Evolutionary conservation across 805 yeast species (phyloP), one percentile per base, ranked within the genome.

Genomic region (Teunomyces aglyptinius): DNA sequence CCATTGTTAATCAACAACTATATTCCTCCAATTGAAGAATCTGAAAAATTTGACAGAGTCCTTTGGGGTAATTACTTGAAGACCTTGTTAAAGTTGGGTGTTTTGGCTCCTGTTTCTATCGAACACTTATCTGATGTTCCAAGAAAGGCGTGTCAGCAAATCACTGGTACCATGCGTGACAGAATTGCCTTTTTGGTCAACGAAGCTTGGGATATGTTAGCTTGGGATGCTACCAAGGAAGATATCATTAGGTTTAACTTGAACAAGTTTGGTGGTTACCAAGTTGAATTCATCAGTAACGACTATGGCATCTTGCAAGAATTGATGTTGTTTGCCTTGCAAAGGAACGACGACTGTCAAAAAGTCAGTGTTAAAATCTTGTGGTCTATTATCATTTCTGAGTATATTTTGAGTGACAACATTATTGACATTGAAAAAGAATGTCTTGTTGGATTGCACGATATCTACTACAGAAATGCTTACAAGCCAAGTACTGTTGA

Each of bases 51-150:
- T 55, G 84, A 83, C 57, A 67, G 83, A 50, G 72, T 73, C 6
- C 54, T 86, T 19, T 88, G 96, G 95, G 83, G 83, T 38, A 78
- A 76, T 52, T 88, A 78, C 61, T 59, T 87, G 53, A 78, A 75
- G 54, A 72, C 81, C 10, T 63, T 83, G 13, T 66, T 86, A 22
- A 74, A 76, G 45, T 67, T 86, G 50, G 82, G 84, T 1, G 79
- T 83, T 5, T 75, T 85, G n/a, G 82, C 80, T 55, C 84, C 90
- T 0, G 79, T 86, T 4, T 76, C 89, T 1, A 67, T 83, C 44
- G 88, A 86, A 56, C 86, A 83, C 52, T 69, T 88, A 46, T 77
- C 89, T 2, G 84, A 80, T 35, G 81, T 86, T 45, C 89, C 95
- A 35, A 76, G 85, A 60, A 81, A 81, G 51, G 90, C 90, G 1